phyloP scores from a whole-genome alignment of 2,329 filamentous ascomycete genomes.

The Stagonosporopsis chrysanthemi region DNA sequence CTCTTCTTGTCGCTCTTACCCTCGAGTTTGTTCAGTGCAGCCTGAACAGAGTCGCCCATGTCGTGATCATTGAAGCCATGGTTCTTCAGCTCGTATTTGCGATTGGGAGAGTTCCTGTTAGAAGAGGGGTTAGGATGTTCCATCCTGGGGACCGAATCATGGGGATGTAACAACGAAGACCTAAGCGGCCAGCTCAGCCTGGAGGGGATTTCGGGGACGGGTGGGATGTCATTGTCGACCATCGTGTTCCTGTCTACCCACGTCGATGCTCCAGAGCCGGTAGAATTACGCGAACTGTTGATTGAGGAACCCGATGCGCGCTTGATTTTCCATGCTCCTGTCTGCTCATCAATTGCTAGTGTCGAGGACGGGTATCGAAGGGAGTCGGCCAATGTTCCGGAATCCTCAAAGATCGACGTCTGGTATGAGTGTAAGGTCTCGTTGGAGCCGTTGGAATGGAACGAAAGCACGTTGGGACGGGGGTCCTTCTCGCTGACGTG shows the following conservation, averaged over 20 bases:
- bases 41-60: conserved; percentile 28
- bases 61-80: conserved; percentile 31
- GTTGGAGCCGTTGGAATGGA: conserved; percentile 31
- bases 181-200: conserved; percentile 14
- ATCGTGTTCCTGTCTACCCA: conserved; percentile 28
- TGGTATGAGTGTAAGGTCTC: conserved; percentile 41
- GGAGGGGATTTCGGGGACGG: conserved; percentile 36
- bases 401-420: conserved; percentile 42
- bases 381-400: conserved; percentile 44
- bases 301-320: conserved; percentile 31
- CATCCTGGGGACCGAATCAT: conserved; percentile 19
- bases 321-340: conserved; percentile 45
- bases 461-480: conserved; percentile 21
- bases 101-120: conserved; percentile 17
- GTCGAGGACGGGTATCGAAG: conserved; percentile 42
- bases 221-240: conserved; percentile 29
- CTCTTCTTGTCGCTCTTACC: conserved; percentile 23
- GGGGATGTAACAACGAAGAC: conserved; percentile 5
- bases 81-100: conserved; percentile 25
- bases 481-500: conserved; percentile 34
- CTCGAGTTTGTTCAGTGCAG: conserved; percentile 31
- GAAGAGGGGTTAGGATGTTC: conserved; percentile 21
- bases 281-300: conserved; percentile 19
- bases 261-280: conserved; percentile 24
- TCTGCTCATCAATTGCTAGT: conserved; percentile 42